A percentile compares a stretch with the other conserved stretches of the same genome.
Conservation (phyloP, 306 rosid species). For the Crotalaria pallida region DNA sequence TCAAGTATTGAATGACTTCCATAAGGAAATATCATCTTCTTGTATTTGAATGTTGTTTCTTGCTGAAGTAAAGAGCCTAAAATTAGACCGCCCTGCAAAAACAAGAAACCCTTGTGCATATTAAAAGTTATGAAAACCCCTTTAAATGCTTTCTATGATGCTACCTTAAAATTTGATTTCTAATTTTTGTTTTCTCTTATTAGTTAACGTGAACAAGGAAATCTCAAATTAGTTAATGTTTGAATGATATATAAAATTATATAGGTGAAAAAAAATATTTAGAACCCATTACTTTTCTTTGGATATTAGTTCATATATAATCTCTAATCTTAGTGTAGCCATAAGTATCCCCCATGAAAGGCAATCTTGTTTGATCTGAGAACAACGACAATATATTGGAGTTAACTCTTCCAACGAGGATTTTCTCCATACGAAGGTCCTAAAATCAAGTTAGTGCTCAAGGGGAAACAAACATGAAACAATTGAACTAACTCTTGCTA, state of each 20-base stretch:
- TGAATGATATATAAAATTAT: background rate
- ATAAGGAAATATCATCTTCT: background rate
- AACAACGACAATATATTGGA: too few relatives aligned
- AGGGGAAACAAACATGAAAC: too few relatives aligned
- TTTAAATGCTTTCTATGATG: background rate
- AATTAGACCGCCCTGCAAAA: slow-evolving; percentile 45
- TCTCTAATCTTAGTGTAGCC: too few relatives aligned
- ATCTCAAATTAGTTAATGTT: background rate
- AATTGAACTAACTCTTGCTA: too few relatives aligned
- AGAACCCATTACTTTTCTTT: too few relatives aligned
- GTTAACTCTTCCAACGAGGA: too few relatives aligned
- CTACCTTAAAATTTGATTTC: background rate
- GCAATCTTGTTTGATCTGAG: too few relatives aligned
- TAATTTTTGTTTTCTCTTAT: background rate
- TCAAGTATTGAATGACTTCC: slow-evolving; percentile 37
- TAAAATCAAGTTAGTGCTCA: too few relatives aligned
- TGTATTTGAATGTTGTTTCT: background rate
- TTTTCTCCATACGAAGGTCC: too few relatives aligned
- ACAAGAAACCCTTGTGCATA: background rate
- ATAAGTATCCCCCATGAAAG: too few relatives aligned
- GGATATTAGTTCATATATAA: too few relatives aligned
- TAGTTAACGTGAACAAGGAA: background rate
- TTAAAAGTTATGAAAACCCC: background rate
- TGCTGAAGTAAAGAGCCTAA: slow-evolving; percentile 35
- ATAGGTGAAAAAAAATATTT: too few relatives aligned